Percentiles rank a stretch among this genome's conserved stretches.
phyloP scores from a whole-genome alignment of 495 filamentous ascomycete species.

The Immersiella caudata region DNA sequence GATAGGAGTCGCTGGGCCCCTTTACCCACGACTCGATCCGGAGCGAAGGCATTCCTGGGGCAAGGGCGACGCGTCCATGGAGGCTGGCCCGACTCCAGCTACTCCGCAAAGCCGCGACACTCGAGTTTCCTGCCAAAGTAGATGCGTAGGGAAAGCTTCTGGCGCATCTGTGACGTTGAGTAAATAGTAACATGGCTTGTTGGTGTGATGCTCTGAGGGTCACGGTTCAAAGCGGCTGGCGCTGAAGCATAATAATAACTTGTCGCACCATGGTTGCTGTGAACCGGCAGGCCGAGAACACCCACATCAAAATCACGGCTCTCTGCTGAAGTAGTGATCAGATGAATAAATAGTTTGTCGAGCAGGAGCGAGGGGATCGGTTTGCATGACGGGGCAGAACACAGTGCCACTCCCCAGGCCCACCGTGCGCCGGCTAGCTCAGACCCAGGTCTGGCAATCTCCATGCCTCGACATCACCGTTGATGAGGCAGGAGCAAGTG shows the following conservation, averaged over 20 bases:
- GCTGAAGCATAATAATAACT: not conserved
- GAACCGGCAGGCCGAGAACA: not conserved
- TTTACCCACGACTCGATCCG: not conserved
- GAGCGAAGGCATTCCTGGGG: not conserved
- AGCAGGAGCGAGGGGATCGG: not conserved
- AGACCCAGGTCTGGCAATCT: conserved; percentile 7
- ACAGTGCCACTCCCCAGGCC: conserved; percentile 8
- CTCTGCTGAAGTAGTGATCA: not conserved
- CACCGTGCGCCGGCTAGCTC: conserved; percentile 3
- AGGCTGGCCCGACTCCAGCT: not conserved
- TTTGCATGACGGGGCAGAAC: conserved; percentile 4
- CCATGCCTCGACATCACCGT: not conserved
- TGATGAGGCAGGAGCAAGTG: conserved; percentile 3
- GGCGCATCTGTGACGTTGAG: not conserved
- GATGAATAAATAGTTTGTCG: not conserved
- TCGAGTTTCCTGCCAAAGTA: not conserved
- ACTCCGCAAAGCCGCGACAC: not conserved
- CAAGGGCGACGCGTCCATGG: not conserved
- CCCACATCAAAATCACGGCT: not conserved
- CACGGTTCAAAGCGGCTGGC: not conserved
- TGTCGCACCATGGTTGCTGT: not conserved
- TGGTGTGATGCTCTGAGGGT: not conserved
- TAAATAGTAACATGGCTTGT: not conserved
- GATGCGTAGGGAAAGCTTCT: not conserved
- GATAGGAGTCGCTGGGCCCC: not conserved